Percentiles rank a stretch among this genome's conserved stretches.
phyloP scores from a whole-genome alignment of 2,329 filamentous ascomycete species.

The Thyridium curvatum region DNA sequence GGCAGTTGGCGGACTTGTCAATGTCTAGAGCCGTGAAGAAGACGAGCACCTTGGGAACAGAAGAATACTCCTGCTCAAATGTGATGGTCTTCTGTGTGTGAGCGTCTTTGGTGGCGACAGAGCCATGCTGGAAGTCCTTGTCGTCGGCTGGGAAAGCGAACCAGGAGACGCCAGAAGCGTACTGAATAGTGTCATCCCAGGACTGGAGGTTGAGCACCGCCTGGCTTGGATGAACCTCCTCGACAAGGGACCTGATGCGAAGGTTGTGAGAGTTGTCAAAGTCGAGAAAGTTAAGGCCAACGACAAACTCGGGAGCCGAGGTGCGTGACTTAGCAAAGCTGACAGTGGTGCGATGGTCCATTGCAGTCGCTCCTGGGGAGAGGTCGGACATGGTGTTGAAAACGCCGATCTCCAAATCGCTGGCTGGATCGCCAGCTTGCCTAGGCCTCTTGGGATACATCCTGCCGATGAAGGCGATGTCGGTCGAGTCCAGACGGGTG shows the following conservation, averaged over 20 bases:
- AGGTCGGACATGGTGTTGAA: slow-evolving; percentile 9
- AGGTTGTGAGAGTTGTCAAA: neutral
- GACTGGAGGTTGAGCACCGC: no score
- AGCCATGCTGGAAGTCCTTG: neutral
- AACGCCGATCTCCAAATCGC: neutral
- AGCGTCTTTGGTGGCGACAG: neutral
- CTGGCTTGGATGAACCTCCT: neutral
- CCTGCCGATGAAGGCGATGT: slow-evolving; percentile 11
- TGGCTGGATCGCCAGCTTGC: neutral
- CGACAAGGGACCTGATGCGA: neutral
- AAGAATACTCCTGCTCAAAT: neutral
- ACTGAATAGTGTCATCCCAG: no score
- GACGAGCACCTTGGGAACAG: neutral
- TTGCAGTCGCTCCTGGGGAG: neutral
- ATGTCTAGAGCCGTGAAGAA: neutral
- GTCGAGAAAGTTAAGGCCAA: neutral
- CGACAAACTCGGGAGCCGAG: neutral
- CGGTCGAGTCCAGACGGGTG: slow-evolving; percentile 9
- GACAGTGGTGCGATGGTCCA: neutral
- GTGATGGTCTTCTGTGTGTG: neutral
- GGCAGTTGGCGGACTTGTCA: neutral
- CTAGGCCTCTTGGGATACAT: slow-evolving; percentile 6
- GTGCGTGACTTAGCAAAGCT: neutral
- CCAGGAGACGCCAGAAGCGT: neutral
- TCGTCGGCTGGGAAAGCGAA: neutral